Percentiles rank a stretch among this genome's conserved stretches.
Conservation (phyloP, 495 filamentous ascomycete species). For the Aspergillus campestris region DNA sequence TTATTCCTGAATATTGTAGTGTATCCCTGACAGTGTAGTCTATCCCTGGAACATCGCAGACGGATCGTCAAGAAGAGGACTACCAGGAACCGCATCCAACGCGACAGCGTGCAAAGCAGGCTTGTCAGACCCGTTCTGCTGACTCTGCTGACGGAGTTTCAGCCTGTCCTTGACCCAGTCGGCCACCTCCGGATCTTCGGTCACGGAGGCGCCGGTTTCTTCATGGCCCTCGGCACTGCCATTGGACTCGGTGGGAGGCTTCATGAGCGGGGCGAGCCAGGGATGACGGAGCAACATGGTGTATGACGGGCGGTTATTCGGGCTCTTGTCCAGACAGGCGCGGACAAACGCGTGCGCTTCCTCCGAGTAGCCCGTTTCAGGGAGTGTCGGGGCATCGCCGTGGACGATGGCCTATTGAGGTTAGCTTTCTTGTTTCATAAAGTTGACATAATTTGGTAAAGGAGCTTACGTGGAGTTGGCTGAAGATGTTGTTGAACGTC, state of each 20-base stretch:
- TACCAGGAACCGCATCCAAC: constrained; percentile 48
- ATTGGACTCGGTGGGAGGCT: constrained; percentile 75
- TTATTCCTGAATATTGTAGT: too few species aligned
- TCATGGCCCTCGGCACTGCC: constrained; percentile 52
- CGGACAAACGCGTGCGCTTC: constrained; percentile 79
- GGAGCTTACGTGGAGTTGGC: constrained; percentile 79
- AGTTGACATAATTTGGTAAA: background rate
- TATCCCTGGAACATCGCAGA: constrained; percentile 1
- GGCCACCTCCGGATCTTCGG: constrained; percentile 69
- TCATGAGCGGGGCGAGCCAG: constrained; percentile 74
- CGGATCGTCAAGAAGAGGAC: constrained; percentile 25
- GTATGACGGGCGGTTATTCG: constrained; percentile 83
- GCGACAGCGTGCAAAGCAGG: constrained; percentile 76
- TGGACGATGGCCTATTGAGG: constrained; percentile 82
- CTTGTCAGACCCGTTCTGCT: constrained; percentile 37
- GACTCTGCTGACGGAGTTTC: constrained; percentile 48
- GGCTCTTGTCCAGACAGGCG: constrained; percentile 87
- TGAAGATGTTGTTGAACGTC: constrained; percentile 98
- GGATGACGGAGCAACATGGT: constrained; percentile 78
- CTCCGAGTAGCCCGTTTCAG: constrained; percentile 65
- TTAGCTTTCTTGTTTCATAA: constrained; percentile 10
- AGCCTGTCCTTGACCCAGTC: constrained; percentile 75
- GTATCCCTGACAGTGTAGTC: too few species aligned
- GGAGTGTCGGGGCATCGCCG: constrained; percentile 83
- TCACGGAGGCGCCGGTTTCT: constrained; percentile 31